A percentile compares a stretch with the other conserved stretches of the same genome.
phyloP scores from a whole-genome alignment of 768 basidiomycete genomes.

The Lentinula aciculospora region DNA sequence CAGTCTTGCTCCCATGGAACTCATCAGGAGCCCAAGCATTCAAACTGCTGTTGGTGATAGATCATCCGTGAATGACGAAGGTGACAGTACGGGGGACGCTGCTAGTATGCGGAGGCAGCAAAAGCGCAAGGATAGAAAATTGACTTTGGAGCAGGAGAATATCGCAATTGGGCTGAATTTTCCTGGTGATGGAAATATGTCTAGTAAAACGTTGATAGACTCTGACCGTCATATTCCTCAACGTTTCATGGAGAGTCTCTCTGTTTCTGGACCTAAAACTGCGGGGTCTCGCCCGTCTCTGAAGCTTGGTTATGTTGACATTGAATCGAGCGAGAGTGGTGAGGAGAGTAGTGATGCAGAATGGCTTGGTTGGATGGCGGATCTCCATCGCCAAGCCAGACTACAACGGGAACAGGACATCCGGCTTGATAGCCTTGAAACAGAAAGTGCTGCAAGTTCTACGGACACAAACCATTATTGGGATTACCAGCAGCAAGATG shows the following conservation, averaged over 20 bases:
- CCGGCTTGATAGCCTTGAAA: conserved; percentile 1
- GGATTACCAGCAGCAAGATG: conserved; percentile 13
- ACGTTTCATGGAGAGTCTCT: neutral
- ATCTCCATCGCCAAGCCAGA: conserved; percentile 36
- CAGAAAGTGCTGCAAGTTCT: neutral
- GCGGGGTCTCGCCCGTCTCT: conserved; percentile 6
- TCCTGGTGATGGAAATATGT: conserved; percentile 5
- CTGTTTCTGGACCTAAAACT: neutral
- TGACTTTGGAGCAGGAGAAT: conserved; percentile 13
- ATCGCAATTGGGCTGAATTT: conserved; percentile 3
- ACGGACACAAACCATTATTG: conserved; percentile 10
- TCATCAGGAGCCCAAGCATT: conserved; percentile 2
- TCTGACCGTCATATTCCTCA: neutral
- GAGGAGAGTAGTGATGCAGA: conserved; percentile 51
- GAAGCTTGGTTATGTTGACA: conserved; percentile 13
- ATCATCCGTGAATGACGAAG: neutral
- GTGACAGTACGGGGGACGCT: conserved; percentile 8
- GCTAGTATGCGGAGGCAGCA: conserved; percentile 16
- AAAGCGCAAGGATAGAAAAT: conserved; percentile 14
- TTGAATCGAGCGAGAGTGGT: conserved; percentile 32
- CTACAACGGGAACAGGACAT: conserved; percentile 20
- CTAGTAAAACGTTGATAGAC: conserved; percentile 9
- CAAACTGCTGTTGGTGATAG: neutral
- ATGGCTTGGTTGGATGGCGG: conserved; percentile 64
- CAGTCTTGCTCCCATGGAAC: conserved; percentile 9